These are phyloP conservation scores for Starmerella gropengiesseri DNA, from an alignment of 805 yeast species.

Conservation along the genomic window DNA sequence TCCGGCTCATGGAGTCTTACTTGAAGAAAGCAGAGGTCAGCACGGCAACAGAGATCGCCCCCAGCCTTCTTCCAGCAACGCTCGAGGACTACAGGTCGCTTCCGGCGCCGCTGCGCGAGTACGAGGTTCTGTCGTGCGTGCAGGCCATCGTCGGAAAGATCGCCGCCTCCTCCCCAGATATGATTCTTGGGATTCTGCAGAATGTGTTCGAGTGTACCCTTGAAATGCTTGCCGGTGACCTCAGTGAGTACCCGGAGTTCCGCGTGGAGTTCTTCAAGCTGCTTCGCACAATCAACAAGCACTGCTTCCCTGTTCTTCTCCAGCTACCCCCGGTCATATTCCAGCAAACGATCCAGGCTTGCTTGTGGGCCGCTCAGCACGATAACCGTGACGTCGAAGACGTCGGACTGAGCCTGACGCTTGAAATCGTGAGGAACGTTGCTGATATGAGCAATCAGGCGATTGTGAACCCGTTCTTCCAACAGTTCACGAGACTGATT, in stretches of 20 bases:
- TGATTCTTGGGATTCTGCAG: slow-evolving; percentile 75
- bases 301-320: slow-evolving; percentile 74
- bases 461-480: slow-evolving; percentile 76
- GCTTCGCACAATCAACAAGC: slow-evolving; percentile 72
- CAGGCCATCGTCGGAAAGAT: slow-evolving; percentile 79
- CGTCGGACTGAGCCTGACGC: slow-evolving; percentile 72
- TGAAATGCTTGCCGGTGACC: slow-evolving; percentile 90
- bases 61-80: slow-evolving; percentile 72
- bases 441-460: slow-evolving; percentile 51
- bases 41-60: slow-evolving; percentile 71
- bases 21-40: slow-evolving; percentile 74
- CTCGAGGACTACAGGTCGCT: slow-evolving; percentile 78
- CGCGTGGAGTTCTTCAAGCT: slow-evolving; percentile 91
- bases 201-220: slow-evolving; percentile 90
- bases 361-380: slow-evolving; percentile 97
- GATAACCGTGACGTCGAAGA: slow-evolving; percentile 95
- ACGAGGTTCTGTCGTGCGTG: slow-evolving; percentile 92
- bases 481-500: slow-evolving; percentile 77
- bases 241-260: slow-evolving; percentile 95
- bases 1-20: slow-evolving; percentile 80
- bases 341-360: slow-evolving; percentile 82
- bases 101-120: slow-evolving; percentile 95
- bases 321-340: slow-evolving; percentile 87
- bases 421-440: slow-evolving; percentile 76
- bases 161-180: slow-evolving; percentile 59